These are phyloP conservation scores for Pichia cephalocereana DNA, from an alignment of 805 yeast genomes.

Conservation along the genomic window DNA sequence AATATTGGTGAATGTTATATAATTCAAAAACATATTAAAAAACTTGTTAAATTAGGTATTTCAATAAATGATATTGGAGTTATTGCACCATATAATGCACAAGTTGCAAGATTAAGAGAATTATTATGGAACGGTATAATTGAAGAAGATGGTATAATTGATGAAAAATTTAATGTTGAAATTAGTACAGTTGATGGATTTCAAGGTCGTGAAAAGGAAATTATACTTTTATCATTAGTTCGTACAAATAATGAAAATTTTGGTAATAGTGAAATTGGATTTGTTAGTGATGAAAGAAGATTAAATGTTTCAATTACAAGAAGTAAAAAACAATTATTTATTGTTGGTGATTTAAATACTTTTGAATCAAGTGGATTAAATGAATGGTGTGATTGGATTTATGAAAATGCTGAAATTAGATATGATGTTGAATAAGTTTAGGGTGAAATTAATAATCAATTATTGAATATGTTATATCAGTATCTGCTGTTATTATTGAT, in stretches of 20 bases:
- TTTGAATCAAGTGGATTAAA: conserved; percentile 39
- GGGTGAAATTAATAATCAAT: too few relatives aligned
- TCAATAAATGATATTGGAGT: conserved; percentile 58
- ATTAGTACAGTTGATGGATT: conserved; percentile 92
- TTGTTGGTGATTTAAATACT: conserved; percentile 80
- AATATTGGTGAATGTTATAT: conserved; percentile 71
- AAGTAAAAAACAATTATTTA: conserved; percentile 74
- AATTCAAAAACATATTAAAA: conserved; percentile 46
- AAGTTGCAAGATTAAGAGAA: conserved; percentile 53
- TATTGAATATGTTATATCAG: background rate
- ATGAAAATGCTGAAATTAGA: conserved; percentile 53
- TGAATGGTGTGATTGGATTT: conserved; percentile 65
- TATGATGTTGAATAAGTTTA: conserved; percentile 26
- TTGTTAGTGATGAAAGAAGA: conserved; percentile 67
- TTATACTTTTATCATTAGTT: conserved; percentile 70
- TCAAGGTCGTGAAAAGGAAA: conserved; percentile 93
- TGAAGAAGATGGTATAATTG: conserved; percentile 8
- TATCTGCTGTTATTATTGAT: background rate
- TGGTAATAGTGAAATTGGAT: conserved; percentile 56
- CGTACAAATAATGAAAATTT: conserved; percentile 53
- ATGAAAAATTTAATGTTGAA: conserved; percentile 42
- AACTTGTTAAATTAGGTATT: conserved; percentile 46
- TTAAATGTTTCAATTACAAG: conserved; percentile 92
- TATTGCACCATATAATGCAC: conserved; percentile 87
- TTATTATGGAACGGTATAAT: conserved; percentile 26